Evolutionary conservation across 106 monocot species (phyloP), one percentile per base, ranked within the genome.

Genomic region (Platanthera guangdongensis): DNA sequence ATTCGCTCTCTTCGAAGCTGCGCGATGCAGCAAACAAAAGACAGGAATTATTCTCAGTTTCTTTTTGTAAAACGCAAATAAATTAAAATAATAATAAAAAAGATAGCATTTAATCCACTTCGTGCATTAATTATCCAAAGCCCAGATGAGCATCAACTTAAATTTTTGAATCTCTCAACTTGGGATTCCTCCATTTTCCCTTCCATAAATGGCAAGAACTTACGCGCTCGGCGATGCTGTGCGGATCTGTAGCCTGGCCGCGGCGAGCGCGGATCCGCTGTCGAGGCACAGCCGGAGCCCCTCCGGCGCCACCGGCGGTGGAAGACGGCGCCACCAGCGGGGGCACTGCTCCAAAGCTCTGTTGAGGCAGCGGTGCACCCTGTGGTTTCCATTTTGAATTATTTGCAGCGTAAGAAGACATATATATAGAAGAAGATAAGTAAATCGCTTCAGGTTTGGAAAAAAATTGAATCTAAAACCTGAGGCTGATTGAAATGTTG

Each of bases 1-100:
- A 94, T 94, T 47, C 94, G 86, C 82, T 94, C 94, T 47, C 94
- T 85, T 39, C 94, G 85, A 52, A 94, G 89, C 94, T 94, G 84
- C 73, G 53, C 51, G 15, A 59, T 50, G 72, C 72, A 12, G n/a
- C 16, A 72, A 39, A 0, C 39, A 39, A 39, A 39, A 57, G n/a
- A 57, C 57, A 57, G n/a, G 57, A 57, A 57, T 13, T 2, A 39
- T 39, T 39, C 39, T 39, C 39, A 39, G 39, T 39, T 39, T 39
- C 39, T 39, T 39, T 39, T 39, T 39, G 39, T 39, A 39, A 39
- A 39, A 19, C 46, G 15, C 62, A 80, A 53, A 59, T 15, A 9
- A 71, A 18, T 57, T 52, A 18, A 72, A 32, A 30, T 11, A 60
- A 60, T 7, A 60, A 7, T 16, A 46, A 46, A 57, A 68, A 25